These are phyloP conservation scores for Ascochyta lentis DNA, from an alignment of 2,329 filamentous ascomycete species.

Conservation along the genomic window DNA sequence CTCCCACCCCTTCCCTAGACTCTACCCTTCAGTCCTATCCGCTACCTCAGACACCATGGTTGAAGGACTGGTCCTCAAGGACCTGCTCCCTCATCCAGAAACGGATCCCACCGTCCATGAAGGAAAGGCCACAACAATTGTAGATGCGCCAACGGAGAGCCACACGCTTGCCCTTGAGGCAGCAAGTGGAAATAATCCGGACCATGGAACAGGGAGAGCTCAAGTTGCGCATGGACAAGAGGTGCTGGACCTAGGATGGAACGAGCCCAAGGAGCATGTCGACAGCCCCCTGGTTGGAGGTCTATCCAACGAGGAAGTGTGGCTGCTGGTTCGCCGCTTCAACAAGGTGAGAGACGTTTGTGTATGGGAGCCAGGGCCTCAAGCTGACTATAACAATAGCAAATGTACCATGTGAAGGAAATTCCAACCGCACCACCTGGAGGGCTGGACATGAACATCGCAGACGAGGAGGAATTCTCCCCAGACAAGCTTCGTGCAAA, in stretches of 20 bases:
- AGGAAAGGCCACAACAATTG: conserved; percentile 41
- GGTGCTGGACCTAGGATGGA: conserved; percentile 74
- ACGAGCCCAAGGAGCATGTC: conserved; percentile 64
- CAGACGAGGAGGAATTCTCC: conserved; percentile 83
- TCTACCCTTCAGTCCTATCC: background rate
- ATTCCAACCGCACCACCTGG: conserved; percentile 66
- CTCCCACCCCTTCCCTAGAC: background rate
- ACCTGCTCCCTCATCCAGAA: conserved; percentile 46
- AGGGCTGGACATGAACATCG: conserved; percentile 78
- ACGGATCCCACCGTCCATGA: conserved; percentile 39
- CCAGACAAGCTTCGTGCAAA: conserved; percentile 82
- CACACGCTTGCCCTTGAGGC: conserved; percentile 55
- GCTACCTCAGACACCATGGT: conserved; percentile 23
- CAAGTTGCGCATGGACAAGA: conserved; percentile 56
- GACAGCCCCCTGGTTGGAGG: conserved; percentile 69
- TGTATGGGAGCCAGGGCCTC: background rate
- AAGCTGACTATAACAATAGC: conserved; percentile 48
- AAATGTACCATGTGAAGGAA: conserved; percentile 75
- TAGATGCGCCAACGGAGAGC: conserved; percentile 54
- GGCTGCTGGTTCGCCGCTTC: conserved; percentile 74
- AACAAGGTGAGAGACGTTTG: conserved; percentile 63
- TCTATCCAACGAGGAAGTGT: conserved; percentile 74
- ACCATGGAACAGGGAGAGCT: conserved; percentile 56
- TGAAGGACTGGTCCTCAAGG: conserved; percentile 44
- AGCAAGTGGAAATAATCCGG: conserved; percentile 42